phyloP scores from a whole-genome alignment of 352 stramenopile genomes.

The Hyphochytrium catenoides region DNA sequence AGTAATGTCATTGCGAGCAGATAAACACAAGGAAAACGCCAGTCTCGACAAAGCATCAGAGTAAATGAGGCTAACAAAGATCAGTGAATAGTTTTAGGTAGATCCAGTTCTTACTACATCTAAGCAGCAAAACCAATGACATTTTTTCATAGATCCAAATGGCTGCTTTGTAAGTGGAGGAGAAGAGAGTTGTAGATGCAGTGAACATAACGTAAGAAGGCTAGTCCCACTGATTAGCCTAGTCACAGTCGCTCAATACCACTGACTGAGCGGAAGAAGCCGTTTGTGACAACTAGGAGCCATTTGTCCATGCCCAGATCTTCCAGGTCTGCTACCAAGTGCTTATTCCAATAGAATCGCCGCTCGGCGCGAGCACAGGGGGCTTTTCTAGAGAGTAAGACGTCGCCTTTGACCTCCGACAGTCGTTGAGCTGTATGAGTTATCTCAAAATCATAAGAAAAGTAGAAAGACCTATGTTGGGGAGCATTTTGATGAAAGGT shows the following conservation, averaged over 20 bases:
- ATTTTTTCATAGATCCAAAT: no score
- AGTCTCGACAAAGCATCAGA: constrained; percentile 17
- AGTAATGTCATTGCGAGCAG: no score
- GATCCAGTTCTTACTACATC: no score
- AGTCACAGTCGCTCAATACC: constrained; percentile 32
- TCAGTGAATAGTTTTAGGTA: no score
- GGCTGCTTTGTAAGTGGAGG: no score
- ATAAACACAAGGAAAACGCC: constrained; percentile 9
- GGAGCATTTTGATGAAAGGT: constrained; percentile 7
- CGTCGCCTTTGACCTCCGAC: neutral
- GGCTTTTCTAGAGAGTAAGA: neutral
- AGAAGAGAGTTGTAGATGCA: no score
- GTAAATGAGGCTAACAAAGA: no score
- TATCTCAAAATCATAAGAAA: constrained; percentile 14
- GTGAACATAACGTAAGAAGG: no score
- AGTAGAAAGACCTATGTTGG: constrained; percentile 12
- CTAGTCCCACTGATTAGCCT: no score
- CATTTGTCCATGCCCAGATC: constrained; percentile 22
- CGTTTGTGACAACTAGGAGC: constrained; percentile 34
- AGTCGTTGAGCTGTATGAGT: constrained; percentile 9
- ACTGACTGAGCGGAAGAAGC: constrained; percentile 47
- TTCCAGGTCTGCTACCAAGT: constrained; percentile 17
- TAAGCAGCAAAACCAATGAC: no score
- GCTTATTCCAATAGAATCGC: constrained; percentile 80
- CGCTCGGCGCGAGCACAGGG: constrained; percentile 35